phyloP scores from a whole-genome alignment of 179 eudicot species.

The Camellia oleifera region DNA sequence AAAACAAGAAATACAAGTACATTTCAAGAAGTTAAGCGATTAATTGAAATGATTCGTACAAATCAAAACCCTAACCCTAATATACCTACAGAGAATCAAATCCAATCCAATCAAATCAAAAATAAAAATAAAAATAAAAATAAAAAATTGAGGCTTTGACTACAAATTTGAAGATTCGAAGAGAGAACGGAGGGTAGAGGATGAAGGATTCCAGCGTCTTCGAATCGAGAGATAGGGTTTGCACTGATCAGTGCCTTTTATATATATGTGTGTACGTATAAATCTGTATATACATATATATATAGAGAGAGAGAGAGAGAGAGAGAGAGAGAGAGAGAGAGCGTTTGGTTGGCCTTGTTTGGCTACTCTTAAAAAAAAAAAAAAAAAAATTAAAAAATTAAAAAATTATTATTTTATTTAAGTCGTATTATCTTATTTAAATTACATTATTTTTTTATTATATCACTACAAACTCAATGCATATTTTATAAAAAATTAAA shows the following conservation, averaged over 20 bases:
- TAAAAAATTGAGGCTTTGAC: background rate
- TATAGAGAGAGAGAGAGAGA: too few relatives aligned
- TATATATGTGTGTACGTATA: background rate
- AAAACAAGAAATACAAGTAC: background rate
- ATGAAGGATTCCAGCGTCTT: background rate
- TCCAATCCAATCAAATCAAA: too few relatives aligned
- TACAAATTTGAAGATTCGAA: background rate
- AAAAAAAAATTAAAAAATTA: too few relatives aligned
- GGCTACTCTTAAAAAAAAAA: too few relatives aligned
- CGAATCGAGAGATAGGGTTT: background rate
- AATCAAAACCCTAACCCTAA: slow-evolving; percentile 10
- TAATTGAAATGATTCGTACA: background rate
- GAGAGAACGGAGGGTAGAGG: background rate
- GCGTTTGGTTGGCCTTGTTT: too few relatives aligned
- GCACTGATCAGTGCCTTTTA: background rate
- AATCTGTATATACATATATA: too few relatives aligned
- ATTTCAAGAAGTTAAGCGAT: background rate
- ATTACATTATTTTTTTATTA: too few relatives aligned
- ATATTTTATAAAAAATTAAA: too few relatives aligned
- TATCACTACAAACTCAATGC: too few relatives aligned
- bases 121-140: background rate
- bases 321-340: too few relatives aligned
- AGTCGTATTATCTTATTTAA: too few relatives aligned
- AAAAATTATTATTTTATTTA: too few relatives aligned
- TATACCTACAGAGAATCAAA: background rate